phyloP scores from a whole-genome alignment of 1,139 yeast species.

The Lodderomyces parapsilosis region DNA sequence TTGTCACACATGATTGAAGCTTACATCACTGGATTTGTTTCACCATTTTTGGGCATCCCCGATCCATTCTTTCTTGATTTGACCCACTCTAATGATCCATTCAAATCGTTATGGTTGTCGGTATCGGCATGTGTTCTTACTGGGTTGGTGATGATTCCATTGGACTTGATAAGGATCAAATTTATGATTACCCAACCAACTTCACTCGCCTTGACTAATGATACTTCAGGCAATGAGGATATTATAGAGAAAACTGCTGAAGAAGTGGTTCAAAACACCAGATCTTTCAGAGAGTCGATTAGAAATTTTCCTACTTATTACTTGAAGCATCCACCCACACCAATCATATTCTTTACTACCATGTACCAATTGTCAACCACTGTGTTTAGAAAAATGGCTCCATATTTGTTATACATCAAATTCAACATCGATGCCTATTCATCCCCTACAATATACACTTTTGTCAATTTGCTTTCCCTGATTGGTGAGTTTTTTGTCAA shows the following conservation, averaged over 20 bases:
- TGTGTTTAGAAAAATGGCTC: slow-evolving; percentile 67
- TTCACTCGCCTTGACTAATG: slow-evolving; percentile 8
- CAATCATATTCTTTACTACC: slow-evolving; percentile 51
- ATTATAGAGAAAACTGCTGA: slow-evolving; percentile 9
- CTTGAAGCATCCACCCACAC: slow-evolving; percentile 55
- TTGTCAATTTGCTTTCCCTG: slow-evolving; percentile 55
- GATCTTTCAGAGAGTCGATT: slow-evolving; percentile 41
- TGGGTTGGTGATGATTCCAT: slow-evolving; percentile 74
- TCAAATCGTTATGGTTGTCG: slow-evolving; percentile 63
- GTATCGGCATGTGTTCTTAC: slow-evolving; percentile 73
- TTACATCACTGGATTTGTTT: slow-evolving; percentile 85
- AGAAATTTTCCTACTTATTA: slow-evolving; percentile 38
- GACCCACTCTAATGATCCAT: slow-evolving; percentile 77
- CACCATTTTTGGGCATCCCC: slow-evolving; percentile 82
- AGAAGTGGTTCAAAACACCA: slow-evolving; percentile 18
- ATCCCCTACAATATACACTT: slow-evolving; percentile 58
- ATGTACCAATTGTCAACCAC: slow-evolving; percentile 64
- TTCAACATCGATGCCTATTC: slow-evolving; percentile 70
- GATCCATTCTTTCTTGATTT: slow-evolving; percentile 87
- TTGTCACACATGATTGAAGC: slow-evolving; percentile 79
- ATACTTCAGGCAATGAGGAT: slow-evolving; percentile 6
- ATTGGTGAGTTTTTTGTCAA: slow-evolving; percentile 68
- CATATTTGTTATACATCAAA: slow-evolving; percentile 63
- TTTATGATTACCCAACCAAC: slow-evolving; percentile 60
- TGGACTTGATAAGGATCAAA: slow-evolving; percentile 77